Percentiles rank a stretch among this genome's conserved stretches.
phyloP scores from a whole-genome alignment of 208 protist genomes.

The Phytomonas sp. region DNA sequence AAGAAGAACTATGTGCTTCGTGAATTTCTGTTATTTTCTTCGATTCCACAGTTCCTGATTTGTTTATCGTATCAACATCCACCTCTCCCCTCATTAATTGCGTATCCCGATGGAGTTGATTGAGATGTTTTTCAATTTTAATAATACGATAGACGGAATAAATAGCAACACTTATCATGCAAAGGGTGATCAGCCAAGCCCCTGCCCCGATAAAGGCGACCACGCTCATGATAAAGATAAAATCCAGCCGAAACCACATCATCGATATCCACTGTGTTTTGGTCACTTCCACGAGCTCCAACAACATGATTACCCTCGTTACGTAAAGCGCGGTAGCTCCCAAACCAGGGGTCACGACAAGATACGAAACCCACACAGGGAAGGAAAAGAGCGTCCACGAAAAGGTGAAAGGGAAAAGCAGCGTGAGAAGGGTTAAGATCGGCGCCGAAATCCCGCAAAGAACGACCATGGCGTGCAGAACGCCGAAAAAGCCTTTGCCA shows the following conservation, averaged over 20 bases:
- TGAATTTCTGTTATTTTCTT: constrained; percentile 25
- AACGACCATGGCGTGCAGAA: constrained; percentile 48
- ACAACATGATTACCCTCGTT: constrained; percentile 20
- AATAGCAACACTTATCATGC: constrained; percentile 32
- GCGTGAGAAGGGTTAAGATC: constrained; percentile 24
- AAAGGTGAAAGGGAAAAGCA: constrained; percentile 31
- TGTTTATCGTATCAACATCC: constrained; percentile 38
- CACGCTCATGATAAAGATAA: constrained; percentile 54
- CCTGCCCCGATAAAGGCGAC: constrained; percentile 52
- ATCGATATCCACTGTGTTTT: constrained; percentile 63
- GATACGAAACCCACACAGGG: constrained; percentile 28
- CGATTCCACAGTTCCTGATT: constrained; percentile 48
- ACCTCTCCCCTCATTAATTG: constrained; percentile 69
- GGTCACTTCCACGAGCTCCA: constrained; percentile 32
- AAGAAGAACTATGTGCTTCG: constrained; percentile 29
- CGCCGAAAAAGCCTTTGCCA: not conserved
- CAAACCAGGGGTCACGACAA: constrained; percentile 38
- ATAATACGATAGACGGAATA: constrained; percentile 73
- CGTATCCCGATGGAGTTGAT: constrained; percentile 32
- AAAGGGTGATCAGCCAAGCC: constrained; percentile 40
- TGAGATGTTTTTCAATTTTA: constrained; percentile 63
- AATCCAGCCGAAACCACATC: constrained; percentile 83
- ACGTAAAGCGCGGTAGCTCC: constrained; percentile 38
- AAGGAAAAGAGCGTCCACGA: constrained; percentile 38
- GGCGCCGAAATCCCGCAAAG: constrained; percentile 43